Evolutionary conservation across 257 asterid genomes (phyloP), one percentile per base, ranked within the genome.

Genomic region (Leonotis leonurus): DNA sequence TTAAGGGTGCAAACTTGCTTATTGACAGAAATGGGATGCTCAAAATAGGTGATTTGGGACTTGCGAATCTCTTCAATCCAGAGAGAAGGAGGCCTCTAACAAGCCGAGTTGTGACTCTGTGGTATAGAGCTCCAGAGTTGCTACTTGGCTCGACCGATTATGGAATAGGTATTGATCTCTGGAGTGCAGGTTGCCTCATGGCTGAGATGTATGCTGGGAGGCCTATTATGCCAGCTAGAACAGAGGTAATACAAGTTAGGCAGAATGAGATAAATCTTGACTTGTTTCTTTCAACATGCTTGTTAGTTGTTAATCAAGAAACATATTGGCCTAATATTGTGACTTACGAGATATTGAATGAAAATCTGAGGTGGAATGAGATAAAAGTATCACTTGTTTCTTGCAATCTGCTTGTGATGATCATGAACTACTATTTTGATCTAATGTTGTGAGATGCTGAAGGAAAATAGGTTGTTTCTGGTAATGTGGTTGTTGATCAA

Each of bases 111-210:
- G 97, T 89, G 65, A 89, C 97, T 2, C 89, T 89, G 58, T 89
- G 97, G 97, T 86, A 89, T 10, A 60, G 95, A 63, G 94, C 95
- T 5, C 95, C 94, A 0, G 95, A 89, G 80, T 77, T 89, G 21
- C 77, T 89, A n/a, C 24, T 89, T 7, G 97, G 95, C 8, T 71
- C 95, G 4, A 87, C 94, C 0, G 88, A 89, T 11, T 89, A 89
- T 67, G 95, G 95, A 18, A 26, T 62, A 20, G 95, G 89, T 0
- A 83, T 84, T 35, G 97, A 89, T 81, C 83, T 89, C 14, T 89
- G 95, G 97, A 89, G 97, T 30, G 94, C 70, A 1, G 97, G 97
- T 3, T 89, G 97, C 65, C 91, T 89, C 56, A 64, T 89, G 88
- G 95, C 95, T 2, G 97, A 89, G 81, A 86, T 89, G 95, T 81